Conservation (phyloP, 2,329 filamentous ascomycete genomes). For the Podosphaera aphanis region DNA sequence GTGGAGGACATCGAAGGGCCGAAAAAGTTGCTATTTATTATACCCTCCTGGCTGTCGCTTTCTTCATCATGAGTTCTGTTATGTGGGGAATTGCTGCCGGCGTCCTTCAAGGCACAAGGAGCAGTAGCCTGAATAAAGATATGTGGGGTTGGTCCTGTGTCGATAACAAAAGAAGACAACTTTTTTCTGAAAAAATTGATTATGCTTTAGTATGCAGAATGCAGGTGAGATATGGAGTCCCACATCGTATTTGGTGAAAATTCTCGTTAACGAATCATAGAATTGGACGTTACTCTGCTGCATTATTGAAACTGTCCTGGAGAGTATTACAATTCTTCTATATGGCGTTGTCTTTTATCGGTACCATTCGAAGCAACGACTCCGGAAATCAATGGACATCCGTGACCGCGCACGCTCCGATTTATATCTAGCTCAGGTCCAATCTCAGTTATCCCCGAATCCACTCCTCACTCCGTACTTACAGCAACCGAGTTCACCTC, state of each 20-base stretch:
- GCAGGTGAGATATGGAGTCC: conserved; percentile 28
- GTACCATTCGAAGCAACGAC: conserved; percentile 86
- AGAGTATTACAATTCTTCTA: conserved; percentile 72
- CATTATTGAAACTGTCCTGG: conserved; percentile 87
- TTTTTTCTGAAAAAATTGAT: conserved; percentile 62
- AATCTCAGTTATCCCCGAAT: conserved; percentile 75
- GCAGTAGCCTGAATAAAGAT: conserved; percentile 55
- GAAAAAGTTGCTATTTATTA: conserved; percentile 93
- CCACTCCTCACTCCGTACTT: conserved; percentile 64
- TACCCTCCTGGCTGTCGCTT: conserved; percentile 74
- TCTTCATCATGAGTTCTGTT: conserved; percentile 79
- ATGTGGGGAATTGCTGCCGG: conserved; percentile 81
- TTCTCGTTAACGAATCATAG: conserved; percentile 21
- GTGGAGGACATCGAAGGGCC: conserved; percentile 65
- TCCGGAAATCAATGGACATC: conserved; percentile 89
- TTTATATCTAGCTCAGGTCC: conserved; percentile 73
- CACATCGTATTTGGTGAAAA: not conserved
- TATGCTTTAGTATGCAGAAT: conserved; percentile 83
- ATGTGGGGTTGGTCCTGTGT: conserved; percentile 98
- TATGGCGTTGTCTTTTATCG: conserved; percentile 94
- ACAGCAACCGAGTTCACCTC: conserved; percentile 32
- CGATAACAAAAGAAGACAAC: conserved; percentile 54
- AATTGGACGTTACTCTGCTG: conserved; percentile 94
- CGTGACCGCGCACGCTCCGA: conserved; percentile 87
- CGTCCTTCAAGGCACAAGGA: conserved; percentile 56